phyloP scores from a whole-genome alignment of 2,329 filamentous ascomycete species.

The Exophiala spinifera region DNA sequence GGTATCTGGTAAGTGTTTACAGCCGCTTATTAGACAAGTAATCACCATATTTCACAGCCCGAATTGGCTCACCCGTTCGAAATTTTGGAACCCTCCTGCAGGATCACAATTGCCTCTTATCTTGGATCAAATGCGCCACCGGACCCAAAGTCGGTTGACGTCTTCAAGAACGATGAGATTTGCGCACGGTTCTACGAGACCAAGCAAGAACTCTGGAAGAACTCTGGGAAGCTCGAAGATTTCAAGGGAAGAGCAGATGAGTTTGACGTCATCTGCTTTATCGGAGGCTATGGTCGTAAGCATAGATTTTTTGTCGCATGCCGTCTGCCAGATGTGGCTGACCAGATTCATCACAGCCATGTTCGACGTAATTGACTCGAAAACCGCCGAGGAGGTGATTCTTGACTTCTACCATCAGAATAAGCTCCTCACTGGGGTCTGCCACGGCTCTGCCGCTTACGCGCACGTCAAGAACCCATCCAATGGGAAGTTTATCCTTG shows the following conservation, averaged over 20 bases:
- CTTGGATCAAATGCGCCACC: constrained; percentile 32
- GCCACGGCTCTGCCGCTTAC: constrained; percentile 47
- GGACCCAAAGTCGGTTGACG: constrained; percentile 56
- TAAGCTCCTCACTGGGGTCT: constrained; percentile 51
- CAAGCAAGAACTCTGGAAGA: constrained; percentile 60
- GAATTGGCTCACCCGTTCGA: constrained; percentile 13
- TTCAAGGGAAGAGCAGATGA: constrained; percentile 57
- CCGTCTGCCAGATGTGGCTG: background rate
- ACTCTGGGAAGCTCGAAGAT: constrained; percentile 57
- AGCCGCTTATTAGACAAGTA: too few relatives aligned
- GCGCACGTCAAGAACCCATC: constrained; percentile 42
- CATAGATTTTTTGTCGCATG: background rate
- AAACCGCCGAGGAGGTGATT: constrained; percentile 44
- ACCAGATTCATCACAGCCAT: constrained; percentile 35
- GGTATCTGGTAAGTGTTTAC: too few relatives aligned
- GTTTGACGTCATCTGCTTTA: constrained; percentile 63
- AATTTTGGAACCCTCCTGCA: background rate
- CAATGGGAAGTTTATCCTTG: constrained; percentile 32
- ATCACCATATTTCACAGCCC: background rate
- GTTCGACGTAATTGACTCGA: constrained; percentile 48
- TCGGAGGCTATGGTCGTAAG: constrained; percentile 51
- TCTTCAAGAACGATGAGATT: constrained; percentile 52
- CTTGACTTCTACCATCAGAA: constrained; percentile 46
- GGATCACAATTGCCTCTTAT: constrained; percentile 8
- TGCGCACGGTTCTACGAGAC: constrained; percentile 55